These are phyloP conservation scores for Parasitella parasitica DNA, from an alignment of 371 early-diverging fungal species.

Conservation along the genomic window DNA sequence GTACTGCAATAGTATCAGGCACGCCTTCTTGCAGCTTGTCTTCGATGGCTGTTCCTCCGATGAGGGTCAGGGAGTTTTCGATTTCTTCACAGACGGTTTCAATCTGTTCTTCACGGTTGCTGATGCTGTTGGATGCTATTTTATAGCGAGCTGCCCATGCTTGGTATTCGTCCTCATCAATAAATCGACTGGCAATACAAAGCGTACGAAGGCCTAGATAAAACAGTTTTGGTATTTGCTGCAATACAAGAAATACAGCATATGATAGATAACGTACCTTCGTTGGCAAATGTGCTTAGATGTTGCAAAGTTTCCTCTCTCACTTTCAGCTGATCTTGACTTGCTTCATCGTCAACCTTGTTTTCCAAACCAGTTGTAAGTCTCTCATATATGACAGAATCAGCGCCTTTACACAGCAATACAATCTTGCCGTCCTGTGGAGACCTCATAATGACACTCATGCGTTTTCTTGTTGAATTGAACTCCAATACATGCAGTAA, in stretches of 20 bases:
- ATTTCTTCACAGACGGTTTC: conserved; percentile 85
- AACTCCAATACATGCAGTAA: conserved; percentile 85
- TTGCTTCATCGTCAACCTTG: conserved; percentile 43
- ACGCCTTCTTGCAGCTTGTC: conserved; percentile 95
- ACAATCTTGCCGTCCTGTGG: conserved; percentile 70
- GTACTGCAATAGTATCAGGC: conserved; percentile 84
- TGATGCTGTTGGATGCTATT: conserved; percentile 78
- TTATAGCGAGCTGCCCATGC: conserved; percentile 78
- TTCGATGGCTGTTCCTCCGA: conserved; percentile 91
- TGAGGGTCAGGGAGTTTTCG: conserved; percentile 65
- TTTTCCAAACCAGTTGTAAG: conserved; percentile 40
- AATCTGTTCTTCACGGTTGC: conserved; percentile 78
- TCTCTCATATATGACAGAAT: conserved; percentile 65
- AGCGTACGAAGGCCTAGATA: conserved; percentile 84
- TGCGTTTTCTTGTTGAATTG: conserved; percentile 84
- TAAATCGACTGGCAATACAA: conserved; percentile 79
- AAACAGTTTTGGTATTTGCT: background rate
- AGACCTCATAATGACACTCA: conserved; percentile 77
- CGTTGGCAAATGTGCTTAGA: conserved; percentile 77
- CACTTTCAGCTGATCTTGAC: conserved; percentile 41
- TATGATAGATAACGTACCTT: conserved; percentile 37
- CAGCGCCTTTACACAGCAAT: conserved; percentile 81
- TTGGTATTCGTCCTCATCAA: conserved; percentile 75
- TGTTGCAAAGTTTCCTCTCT: conserved; percentile 41
- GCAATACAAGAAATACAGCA: background rate